Base-by-base conservation (phyloP, 148 eudicot species). In the Persicaria tinctoria region DNA sequence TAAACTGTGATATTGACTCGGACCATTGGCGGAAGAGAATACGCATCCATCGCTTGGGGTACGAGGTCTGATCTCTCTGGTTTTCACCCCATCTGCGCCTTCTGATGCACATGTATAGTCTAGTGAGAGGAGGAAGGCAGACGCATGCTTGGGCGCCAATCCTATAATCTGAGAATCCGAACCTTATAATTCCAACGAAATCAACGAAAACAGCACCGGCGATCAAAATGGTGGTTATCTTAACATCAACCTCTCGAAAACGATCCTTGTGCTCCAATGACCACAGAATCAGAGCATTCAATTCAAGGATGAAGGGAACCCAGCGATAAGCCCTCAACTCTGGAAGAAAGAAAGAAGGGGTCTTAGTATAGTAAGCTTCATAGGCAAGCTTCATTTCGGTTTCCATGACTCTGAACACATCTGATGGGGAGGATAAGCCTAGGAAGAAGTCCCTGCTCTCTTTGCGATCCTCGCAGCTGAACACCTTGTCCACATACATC, bases 11-110 rank as follows among this genome's bases (percentile, higher is more conserved):
- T 8, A 69, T 69, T 5, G 50, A 13, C 16, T 44, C 73, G 5
- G 73, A 69, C 73, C 73, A 69, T 6, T 17, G 16, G n/a, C 50
- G 72, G 72, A 14, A 47, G 50, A 68, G 54, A 14, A 51, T 51
- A 51, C 16, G 54, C 0, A 51, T 12, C 13, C 13, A 51, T 11
- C 13, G 10, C 13, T 11, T n/a, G n/a, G n/a, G n/a, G n/a, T n/a
- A n/a, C n/a, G n/a, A 2, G 6, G 10, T 44, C 7, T n/a, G 17
- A 1, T 64, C 20, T 2, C 4, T 12, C 8, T 0, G 8, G 69
- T 11, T 3, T 63, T 13, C 32, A 10, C 48, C 62, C 62, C 62
- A 56, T n/a, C 62, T 20, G 5, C 62, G 62, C 27, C 62, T 56
- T 56, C 62, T 56, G 8, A 17, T 3, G 62, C 4, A 56, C 5